Evolutionary conservation across 2,329 filamentous ascomycete species (phyloP).

Genomic region (Nemania sp.): DNA sequence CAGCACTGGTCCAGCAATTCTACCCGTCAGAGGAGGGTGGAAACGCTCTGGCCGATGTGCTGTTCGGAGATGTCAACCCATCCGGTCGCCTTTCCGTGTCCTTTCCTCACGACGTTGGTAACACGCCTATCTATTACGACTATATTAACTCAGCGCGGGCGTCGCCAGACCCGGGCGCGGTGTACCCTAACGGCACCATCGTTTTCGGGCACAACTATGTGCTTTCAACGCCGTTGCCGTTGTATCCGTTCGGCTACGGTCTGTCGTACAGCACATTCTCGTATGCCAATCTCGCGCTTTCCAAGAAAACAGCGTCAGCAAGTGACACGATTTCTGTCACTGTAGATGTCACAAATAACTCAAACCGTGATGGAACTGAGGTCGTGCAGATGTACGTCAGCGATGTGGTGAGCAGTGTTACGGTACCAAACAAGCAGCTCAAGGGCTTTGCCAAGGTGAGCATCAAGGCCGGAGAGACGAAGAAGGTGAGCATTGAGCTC

Average conservation of each 20-base stretch:
- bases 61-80: conserved; percentile 67
- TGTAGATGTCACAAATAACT: conserved; percentile 65
- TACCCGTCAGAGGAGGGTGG: conserved; percentile 73
- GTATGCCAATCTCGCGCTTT: conserved; percentile 58
- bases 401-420: conserved; percentile 64
- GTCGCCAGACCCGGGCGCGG: conserved; percentile 55
- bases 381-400: conserved; percentile 71
- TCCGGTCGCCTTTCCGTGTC: conserved; percentile 68
- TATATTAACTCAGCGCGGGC: conserved; percentile 68
- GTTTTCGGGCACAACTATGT: conserved; percentile 69
- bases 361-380: conserved; percentile 61
- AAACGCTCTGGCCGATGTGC: conserved; percentile 65
- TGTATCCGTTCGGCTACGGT: conserved; percentile 69
- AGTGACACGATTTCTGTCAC: conserved; percentile 60
- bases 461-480: conserved; percentile 62
- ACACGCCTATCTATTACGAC: conserved; percentile 71
- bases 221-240: conserved; percentile 59
- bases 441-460: conserved; percentile 70
- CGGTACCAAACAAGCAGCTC: conserved; percentile 65
- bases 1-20: conserved; percentile 73
- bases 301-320: conserved; percentile 49
- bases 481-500: conserved; percentile 53
- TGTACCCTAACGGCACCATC: conserved; percentile 61
- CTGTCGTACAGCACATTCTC: conserved; percentile 66
- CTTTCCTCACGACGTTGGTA: conserved; percentile 69